Evolutionary conservation across 2,329 filamentous ascomycete species (phyloP).

Genomic region (Penicillium concentricum): DNA sequence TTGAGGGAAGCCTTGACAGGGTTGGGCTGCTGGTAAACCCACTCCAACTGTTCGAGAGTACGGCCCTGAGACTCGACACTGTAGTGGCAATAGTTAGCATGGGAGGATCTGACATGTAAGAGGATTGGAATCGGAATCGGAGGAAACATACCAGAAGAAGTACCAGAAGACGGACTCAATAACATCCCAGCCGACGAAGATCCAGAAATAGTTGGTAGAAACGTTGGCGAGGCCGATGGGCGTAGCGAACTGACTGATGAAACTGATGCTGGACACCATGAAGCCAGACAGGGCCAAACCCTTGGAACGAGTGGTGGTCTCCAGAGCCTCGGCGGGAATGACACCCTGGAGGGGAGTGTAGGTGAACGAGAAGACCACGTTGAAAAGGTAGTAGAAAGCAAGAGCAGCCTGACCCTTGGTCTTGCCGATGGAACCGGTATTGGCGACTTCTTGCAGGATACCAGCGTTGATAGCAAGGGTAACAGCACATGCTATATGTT

Average conservation of each 20-base stretch:
- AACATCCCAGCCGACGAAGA: slow-evolving; percentile 52
- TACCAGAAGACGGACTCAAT: slow-evolving; percentile 47
- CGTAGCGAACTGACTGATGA: slow-evolving; percentile 51
- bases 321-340: slow-evolving; percentile 49
- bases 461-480: slow-evolving; percentile 49
- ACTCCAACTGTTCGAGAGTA: slow-evolving; percentile 52
- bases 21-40: slow-evolving; percentile 52
- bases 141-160: slow-evolving; percentile 44
- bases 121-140: not conserved
- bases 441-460: slow-evolving; percentile 41
- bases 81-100: not conserved
- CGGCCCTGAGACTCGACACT: slow-evolving; percentile 53
- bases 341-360: slow-evolving; percentile 53
- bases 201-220: slow-evolving; percentile 38
- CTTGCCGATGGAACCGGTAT: slow-evolving; percentile 30
- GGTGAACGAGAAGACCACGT: slow-evolving; percentile 51
- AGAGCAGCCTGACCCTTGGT: slow-evolving; percentile 47
- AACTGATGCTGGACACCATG: slow-evolving; percentile 48
- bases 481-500: slow-evolving; percentile 36
- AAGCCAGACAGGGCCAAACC: slow-evolving; percentile 49
- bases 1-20: slow-evolving; percentile 52
- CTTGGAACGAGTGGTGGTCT: slow-evolving; percentile 51
- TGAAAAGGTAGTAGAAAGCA: slow-evolving; percentile 52
- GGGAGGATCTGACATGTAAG: not conserved
- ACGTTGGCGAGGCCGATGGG: slow-evolving; percentile 50